Evolutionary conservation across 768 basidiomycete genomes (phyloP), one percentile per base, ranked within the genome.

Genomic region (Cystofilobasidium bisporidii): DNA sequence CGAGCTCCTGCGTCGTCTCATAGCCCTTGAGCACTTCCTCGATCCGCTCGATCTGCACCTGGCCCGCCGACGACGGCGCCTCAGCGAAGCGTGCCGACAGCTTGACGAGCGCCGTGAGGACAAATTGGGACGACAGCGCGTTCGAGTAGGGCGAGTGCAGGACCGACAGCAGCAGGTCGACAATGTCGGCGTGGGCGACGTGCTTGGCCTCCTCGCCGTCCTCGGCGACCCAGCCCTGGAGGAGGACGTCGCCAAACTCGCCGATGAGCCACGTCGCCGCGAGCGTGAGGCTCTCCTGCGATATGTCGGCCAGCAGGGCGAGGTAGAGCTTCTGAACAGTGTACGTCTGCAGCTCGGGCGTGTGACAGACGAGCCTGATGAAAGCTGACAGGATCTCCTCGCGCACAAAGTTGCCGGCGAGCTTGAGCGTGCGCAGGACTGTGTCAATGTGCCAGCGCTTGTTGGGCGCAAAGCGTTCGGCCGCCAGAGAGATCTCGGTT

Each of bases 361-460:
- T 98, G 76, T 99, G 91, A 32, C 89, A 89, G 0, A 97, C 92
- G 33, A 99, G 83, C 30, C 96, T 87, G 71, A 99, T 90, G 78
- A 99, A 99, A 1, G 88, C 85, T 0, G 94, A 90, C 24, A 98
- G 78, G 53, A 97, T 89, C 76, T 99, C 96, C 77, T 98, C 96
- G 70, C 91, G 83, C 26, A 99, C 94, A 73, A 89, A 97, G 78
- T 99, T 98, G 45, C 96, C 96, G 24, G 96, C 94, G 93, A 97
- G 70, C 76, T 92, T 93, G 70, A 99, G 77, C 2, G 91, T 89
- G 33, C 96, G 84, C 58, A 99, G 78, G 5, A 97, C 89, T 0
- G 96, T 98, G 76, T 98, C 96, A 62, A 99, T 99, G 76, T 99
- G 96, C 94, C 94, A 99, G 71, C 96, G 83, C 78, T 93, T 93